phyloP scores from a whole-genome alignment of 2,329 filamentous ascomycete genomes.

The Xylariaceae sp. region DNA sequence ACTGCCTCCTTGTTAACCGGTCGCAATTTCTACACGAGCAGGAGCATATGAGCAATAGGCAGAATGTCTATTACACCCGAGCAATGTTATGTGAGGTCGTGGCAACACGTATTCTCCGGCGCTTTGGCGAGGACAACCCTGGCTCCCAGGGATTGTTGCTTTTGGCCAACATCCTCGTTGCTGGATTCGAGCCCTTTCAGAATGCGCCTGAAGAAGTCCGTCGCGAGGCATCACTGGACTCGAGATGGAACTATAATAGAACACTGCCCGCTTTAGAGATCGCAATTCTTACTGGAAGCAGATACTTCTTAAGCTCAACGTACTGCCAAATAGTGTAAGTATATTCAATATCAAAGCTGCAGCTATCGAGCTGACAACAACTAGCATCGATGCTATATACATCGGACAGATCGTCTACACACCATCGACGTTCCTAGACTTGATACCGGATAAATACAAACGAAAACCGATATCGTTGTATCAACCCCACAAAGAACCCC shows the following conservation, averaged over 20 bases:
- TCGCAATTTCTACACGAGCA: slow-evolving; percentile 78
- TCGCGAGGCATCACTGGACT: slow-evolving; percentile 51
- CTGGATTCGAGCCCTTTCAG: slow-evolving; percentile 82
- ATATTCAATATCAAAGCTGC: background rate
- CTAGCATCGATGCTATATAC: slow-evolving; percentile 72
- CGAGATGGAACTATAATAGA: slow-evolving; percentile 48
- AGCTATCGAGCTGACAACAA: slow-evolving; percentile 12
- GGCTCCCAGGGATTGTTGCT: slow-evolving; percentile 69
- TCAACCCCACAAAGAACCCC: slow-evolving; percentile 69
- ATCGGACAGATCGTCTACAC: slow-evolving; percentile 79
- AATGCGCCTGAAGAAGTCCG: slow-evolving; percentile 69
- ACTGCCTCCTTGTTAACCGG: slow-evolving; percentile 79
- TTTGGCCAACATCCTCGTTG: slow-evolving; percentile 75
- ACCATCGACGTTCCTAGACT: slow-evolving; percentile 76
- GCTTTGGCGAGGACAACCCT: slow-evolving; percentile 74
- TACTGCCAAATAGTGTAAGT: slow-evolving; percentile 72
- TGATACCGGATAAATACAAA: slow-evolving; percentile 84
- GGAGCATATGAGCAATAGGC: slow-evolving; percentile 69
- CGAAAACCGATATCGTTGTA: slow-evolving; percentile 78
- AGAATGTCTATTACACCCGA: slow-evolving; percentile 76
- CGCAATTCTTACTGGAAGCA: slow-evolving; percentile 79
- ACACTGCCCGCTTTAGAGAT: slow-evolving; percentile 78
- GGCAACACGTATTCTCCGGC: slow-evolving; percentile 72
- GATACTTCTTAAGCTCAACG: slow-evolving; percentile 71
- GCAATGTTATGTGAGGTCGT: slow-evolving; percentile 79